Conservation (phyloP, 176 grass and related monocot species). For the Lolium rigidum region DNA sequence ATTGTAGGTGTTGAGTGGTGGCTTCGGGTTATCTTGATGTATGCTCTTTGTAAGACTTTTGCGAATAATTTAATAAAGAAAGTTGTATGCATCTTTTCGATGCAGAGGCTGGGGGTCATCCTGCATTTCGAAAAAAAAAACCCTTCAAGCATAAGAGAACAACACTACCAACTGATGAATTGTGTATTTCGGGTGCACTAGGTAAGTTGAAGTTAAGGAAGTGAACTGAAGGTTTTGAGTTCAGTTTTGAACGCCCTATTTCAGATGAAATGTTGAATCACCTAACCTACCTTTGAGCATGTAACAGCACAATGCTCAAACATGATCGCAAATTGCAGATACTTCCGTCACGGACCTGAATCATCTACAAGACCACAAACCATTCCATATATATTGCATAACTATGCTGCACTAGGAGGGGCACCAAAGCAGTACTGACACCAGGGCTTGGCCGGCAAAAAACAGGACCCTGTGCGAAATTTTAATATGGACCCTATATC, state of each 20-base stretch:
- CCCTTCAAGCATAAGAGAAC: constrained; percentile 9
- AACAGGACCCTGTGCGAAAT: too few relatives aligned
- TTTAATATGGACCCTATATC: too few relatives aligned
- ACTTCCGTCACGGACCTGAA: not conserved
- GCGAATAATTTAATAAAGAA: too few relatives aligned
- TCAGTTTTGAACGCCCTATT: not conserved
- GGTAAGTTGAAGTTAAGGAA: not conserved
- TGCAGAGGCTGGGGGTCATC: too few relatives aligned
- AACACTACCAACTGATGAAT: not conserved
- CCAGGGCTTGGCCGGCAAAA: too few relatives aligned
- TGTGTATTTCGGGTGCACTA: not conserved
- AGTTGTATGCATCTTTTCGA: too few relatives aligned
- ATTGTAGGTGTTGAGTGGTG: too few relatives aligned
- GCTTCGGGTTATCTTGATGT: too few relatives aligned
- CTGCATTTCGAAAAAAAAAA: too few relatives aligned
- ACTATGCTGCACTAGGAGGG: not conserved
- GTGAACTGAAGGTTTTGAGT: constrained; percentile 4
- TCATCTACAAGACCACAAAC: not conserved
- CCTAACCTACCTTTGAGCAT: not conserved
- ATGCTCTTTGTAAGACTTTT: too few relatives aligned
- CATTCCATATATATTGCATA: constrained; percentile 1
- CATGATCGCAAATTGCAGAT: not conserved
- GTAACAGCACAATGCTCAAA: constrained; percentile 2
- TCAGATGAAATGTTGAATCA: constrained; percentile 3
- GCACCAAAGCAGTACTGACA: not conserved